Conservation (phyloP, 345 rosid genomes). For the Combretum micranthum region DNA sequence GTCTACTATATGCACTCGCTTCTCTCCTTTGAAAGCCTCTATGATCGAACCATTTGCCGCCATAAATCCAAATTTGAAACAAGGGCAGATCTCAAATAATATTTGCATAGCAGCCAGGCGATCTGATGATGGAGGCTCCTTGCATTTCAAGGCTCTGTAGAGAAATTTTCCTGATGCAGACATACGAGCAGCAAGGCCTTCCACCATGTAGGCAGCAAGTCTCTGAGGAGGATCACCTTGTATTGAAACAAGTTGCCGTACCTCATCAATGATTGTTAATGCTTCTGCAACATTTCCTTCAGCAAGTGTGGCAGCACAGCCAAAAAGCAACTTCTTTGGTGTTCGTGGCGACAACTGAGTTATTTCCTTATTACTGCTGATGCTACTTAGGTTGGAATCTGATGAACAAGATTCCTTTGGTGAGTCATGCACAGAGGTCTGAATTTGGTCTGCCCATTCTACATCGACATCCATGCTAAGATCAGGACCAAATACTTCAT, state of each 20-base stretch:
- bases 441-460: constrained; percentile 62
- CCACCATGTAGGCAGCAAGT: constrained; percentile 96
- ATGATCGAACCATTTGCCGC: constrained; percentile 84
- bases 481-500: constrained; percentile 31
- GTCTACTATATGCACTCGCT: constrained; percentile 74
- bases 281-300: constrained; percentile 67
- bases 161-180: constrained; percentile 83
- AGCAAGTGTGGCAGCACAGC: constrained; percentile 64
- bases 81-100: constrained; percentile 94
- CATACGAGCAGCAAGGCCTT: constrained; percentile 95
- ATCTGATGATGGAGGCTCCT: constrained; percentile 92
- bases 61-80: constrained; percentile 90
- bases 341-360: constrained; percentile 40
- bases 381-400: constrained; percentile 66
- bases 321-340: constrained; percentile 66
- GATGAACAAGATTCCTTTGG: constrained; percentile 80
- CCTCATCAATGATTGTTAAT: constrained; percentile 52
- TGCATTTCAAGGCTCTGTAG: constrained; percentile 86
- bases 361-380: constrained; percentile 52
- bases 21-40: constrained; percentile 69
- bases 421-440: constrained; percentile 47
- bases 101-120: constrained; percentile 99
- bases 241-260: constrained; percentile 72
- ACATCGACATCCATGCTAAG: constrained; percentile 73
- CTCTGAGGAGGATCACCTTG: constrained; percentile 95